Percentiles rank a stretch among this genome's conserved stretches.
These are phyloP conservation scores for Rhodamnia argentea DNA, from an alignment of 345 rosid species.

Conservation along the genomic window DNA sequence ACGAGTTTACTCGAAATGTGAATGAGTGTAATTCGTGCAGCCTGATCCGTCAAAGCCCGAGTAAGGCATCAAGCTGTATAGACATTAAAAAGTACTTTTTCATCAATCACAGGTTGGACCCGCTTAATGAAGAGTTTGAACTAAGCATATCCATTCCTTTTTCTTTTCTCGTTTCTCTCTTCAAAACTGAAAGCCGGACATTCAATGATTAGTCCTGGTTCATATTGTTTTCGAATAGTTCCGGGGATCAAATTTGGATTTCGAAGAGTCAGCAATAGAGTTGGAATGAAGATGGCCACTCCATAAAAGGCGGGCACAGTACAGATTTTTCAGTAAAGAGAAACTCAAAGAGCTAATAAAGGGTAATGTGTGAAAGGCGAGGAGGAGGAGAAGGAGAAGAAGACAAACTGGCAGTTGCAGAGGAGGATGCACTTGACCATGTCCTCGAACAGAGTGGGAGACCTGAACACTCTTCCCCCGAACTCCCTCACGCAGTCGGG, in stretches of 20 bases:
- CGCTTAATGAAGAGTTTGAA: not conserved
- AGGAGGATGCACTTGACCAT: constrained; percentile 51
- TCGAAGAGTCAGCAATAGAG: not conserved
- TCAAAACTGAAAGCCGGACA: not conserved
- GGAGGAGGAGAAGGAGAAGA: not conserved
- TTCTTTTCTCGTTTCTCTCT: not conserved
- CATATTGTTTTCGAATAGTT: accelerated
- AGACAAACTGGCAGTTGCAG: constrained; percentile 37
- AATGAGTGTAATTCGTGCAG: not conserved
- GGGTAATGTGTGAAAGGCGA: not conserved
- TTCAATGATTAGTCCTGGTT: not conserved
- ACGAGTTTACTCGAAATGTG: not conserved
- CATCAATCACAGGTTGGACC: not conserved
- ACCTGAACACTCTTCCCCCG: constrained; percentile 44
- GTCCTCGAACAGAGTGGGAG: constrained; percentile 53
- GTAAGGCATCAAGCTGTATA: not conserved
- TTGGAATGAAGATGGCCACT: not conserved
- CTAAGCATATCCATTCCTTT: not conserved
- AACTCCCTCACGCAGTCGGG: constrained; percentile 2
- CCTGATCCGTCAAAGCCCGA: not conserved
- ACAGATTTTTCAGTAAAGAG: not conserved
- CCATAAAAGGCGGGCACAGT: not conserved
- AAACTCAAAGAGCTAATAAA: not conserved
- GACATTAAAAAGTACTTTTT: not conserved
- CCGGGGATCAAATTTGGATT: not conserved